These are phyloP conservation scores for Syncephalastrum racemosum DNA, from an alignment of 371 early-diverging fungal genomes.

Conservation along the genomic window DNA sequence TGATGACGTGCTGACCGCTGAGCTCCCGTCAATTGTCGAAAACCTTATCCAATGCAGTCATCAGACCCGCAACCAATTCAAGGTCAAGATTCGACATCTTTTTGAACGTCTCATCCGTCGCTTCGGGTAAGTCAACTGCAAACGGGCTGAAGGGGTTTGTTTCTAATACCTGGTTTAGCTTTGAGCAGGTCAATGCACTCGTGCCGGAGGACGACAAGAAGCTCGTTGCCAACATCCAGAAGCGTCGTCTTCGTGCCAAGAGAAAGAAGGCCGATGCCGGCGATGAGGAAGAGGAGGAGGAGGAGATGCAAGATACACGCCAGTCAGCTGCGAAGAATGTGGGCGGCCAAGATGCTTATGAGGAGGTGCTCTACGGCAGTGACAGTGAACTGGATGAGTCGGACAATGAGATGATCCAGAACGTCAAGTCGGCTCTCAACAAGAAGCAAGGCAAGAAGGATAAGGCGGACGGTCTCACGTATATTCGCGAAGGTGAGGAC, in stretches of 20 bases:
- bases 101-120: conserved; percentile 89
- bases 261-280: conserved; percentile 60
- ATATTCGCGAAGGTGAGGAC: conserved; percentile 79
- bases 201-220: conserved; percentile 90
- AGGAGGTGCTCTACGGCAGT: conserved; percentile 86
- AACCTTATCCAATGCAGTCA: conserved; percentile 82
- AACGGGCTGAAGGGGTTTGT: neutral
- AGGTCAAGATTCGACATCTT: conserved; percentile 88
- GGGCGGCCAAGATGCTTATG: conserved; percentile 72
- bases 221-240: conserved; percentile 89
- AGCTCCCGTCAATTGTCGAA: conserved; percentile 61
- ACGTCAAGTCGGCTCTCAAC: conserved; percentile 29
- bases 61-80: conserved; percentile 87
- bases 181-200: conserved; percentile 73
- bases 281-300: conserved; percentile 41
- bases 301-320: conserved; percentile 51
- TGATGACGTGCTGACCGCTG: conserved; percentile 62
- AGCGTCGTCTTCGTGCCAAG: conserved; percentile 86
- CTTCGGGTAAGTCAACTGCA: conserved; percentile 47
- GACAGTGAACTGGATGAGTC: conserved; percentile 88
- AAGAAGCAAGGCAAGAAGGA: conserved; percentile 41
- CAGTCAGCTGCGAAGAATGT: conserved; percentile 42
- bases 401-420: conserved; percentile 48
- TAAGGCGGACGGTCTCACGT: conserved; percentile 44
- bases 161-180: conserved; percentile 13